Conservation (phyloP, 345 rosid genomes). For the Hevea brasiliensis region DNA sequence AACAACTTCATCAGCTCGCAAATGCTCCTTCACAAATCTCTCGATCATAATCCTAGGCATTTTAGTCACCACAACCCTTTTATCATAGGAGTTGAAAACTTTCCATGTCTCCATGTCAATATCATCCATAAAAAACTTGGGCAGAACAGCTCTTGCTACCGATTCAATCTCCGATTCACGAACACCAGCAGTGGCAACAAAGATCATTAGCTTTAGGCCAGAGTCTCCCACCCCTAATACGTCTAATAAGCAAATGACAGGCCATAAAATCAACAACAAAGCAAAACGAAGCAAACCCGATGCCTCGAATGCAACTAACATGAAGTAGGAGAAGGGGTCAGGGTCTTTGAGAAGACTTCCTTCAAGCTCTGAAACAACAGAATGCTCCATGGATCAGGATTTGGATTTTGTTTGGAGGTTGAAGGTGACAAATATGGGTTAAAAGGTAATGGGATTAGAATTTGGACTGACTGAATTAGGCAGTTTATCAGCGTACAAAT, state of each 20-base stretch:
- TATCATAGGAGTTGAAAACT: slow-evolving; percentile 54
- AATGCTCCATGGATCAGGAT: slow-evolving; percentile 36
- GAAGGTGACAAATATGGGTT: slow-evolving; percentile 8
- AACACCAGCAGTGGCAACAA: slow-evolving; percentile 62
- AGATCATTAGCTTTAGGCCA: slow-evolving; percentile 65
- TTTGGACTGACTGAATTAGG: slow-evolving; percentile 48
- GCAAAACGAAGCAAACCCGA: slow-evolving; percentile 77
- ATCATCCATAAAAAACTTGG: slow-evolving; percentile 81
- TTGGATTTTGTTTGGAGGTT: background rate
- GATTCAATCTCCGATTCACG: slow-evolving; percentile 63
- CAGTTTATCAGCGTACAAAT: slow-evolving; percentile 71
- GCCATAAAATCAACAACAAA: slow-evolving; percentile 57
- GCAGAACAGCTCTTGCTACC: slow-evolving; percentile 84
- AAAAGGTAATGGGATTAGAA: slow-evolving; percentile 22
- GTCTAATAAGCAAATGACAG: slow-evolving; percentile 55
- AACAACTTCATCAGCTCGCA: slow-evolving; percentile 70
- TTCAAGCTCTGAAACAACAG: slow-evolving; percentile 76
- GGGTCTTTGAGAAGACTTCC: slow-evolving; percentile 65
- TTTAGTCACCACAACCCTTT: slow-evolving; percentile 66
- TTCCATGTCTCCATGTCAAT: slow-evolving; percentile 71
- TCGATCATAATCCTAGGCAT: slow-evolving; percentile 79
- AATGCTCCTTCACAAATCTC: slow-evolving; percentile 71
- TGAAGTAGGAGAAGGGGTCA: slow-evolving; percentile 73
- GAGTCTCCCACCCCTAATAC: slow-evolving; percentile 40
- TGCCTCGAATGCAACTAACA: slow-evolving; percentile 87